phyloP scores from a whole-genome alignment of 1,284 basidiomycete genomes.

The Puccinia hordei region DNA sequence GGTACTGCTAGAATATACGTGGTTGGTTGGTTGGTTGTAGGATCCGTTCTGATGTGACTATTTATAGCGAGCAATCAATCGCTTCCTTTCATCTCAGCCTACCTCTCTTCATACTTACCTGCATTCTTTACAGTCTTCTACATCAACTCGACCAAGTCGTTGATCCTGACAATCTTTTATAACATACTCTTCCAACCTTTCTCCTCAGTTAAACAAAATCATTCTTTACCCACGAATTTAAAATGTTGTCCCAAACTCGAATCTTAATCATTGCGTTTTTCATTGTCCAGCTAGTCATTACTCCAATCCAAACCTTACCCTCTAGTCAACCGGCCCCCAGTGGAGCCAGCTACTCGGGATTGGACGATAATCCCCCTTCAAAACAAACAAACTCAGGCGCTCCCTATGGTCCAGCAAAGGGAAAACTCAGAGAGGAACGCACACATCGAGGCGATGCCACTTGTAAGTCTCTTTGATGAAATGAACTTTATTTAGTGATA shows the following conservation, averaged over 20 bases:
- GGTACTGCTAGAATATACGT: background rate
- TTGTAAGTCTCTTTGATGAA: slow-evolving; percentile 5
- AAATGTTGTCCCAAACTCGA: slow-evolving; percentile 9
- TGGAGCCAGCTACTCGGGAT: background rate
- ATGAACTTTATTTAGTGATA: no score
- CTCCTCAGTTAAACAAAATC: background rate
- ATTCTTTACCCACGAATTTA: background rate
- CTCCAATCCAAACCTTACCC: slow-evolving; percentile 6
- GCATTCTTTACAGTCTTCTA: slow-evolving; percentile 5
- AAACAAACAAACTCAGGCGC: background rate
- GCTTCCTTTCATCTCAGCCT: background rate
- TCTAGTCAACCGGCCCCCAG: slow-evolving; percentile 9
- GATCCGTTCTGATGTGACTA: background rate
- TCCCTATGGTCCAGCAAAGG: background rate
- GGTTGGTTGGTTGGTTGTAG: background rate
- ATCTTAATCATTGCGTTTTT: slow-evolving; percentile 6
- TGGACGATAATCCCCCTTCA: background rate
- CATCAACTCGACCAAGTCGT: background rate
- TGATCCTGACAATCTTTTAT: slow-evolving; percentile 17
- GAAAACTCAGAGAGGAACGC: slow-evolving; percentile 3
- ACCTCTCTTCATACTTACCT: background rate
- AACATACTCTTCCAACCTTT: background rate
- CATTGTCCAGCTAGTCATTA: background rate
- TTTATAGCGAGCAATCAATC: background rate
- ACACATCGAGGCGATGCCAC: slow-evolving; percentile 26